Evolutionary conservation across 805 yeast species (phyloP), one percentile per base, ranked within the genome.

Genomic region (Pichia nanzhaoensis): DNA sequence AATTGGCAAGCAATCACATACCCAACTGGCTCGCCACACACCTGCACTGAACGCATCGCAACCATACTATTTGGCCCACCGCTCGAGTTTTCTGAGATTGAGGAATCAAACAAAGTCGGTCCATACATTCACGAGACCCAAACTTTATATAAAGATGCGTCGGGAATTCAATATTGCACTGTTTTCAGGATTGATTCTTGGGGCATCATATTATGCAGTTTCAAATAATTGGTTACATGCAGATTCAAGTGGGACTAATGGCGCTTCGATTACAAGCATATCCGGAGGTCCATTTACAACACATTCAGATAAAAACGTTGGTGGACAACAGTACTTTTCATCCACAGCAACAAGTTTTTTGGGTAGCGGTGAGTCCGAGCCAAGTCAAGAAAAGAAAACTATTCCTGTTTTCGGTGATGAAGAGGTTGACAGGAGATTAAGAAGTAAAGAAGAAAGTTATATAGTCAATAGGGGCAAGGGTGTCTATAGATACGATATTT

Each of bases 381-480:
- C 73, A 4, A 39, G 52, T 13, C 58, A 57, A 31, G 57, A 61
- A 27, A 66, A 72, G 53, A 77, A 80, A 51, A 81, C 77, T 3
- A 69, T 83, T 2, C 72, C 71, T 44, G 59, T 82, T 18, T 66
- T 84, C 41, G 71, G 72, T 19, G 89, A 83, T 21, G 82, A 77
- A 27, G 90, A 87, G 55, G 89, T 89, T 9, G 75, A 88, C 39
- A 66, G 71, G 27, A 74, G 77, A 48, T 69, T 90, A 51, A 75
- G 90, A 47, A 79, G 80, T 53, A 70, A 71, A 52, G 96, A 91
- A 59, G 93, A 90, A 62, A 80, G 91, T 50, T 86, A 82, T 56
- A 61, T 68, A 30, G 91, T 91, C 18, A 82, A 84, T 53, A 73
- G 96, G 47, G 90, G 91, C 12, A 82, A 84, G 49, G 98, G 98